These are phyloP conservation scores for Kokia cookei DNA, from an alignment of 441 rosid genomes.

Conservation along the genomic window DNA sequence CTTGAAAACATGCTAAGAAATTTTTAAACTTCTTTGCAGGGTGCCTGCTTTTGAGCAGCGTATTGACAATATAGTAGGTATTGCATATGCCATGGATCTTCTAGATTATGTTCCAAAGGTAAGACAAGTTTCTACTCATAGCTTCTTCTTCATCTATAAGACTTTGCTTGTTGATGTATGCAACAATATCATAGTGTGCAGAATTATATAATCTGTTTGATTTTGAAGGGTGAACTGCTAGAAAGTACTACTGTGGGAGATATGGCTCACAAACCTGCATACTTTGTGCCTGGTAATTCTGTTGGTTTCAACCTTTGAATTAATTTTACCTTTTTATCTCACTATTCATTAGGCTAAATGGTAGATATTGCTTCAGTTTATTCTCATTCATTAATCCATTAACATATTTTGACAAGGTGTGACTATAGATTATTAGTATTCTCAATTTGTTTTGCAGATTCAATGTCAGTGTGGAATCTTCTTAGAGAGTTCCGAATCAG, in stretches of 20 bases:
- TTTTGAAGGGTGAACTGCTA: slow-evolving; percentile 93
- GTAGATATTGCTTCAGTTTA: background rate
- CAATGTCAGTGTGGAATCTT: slow-evolving; percentile 99
- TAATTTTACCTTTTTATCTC: background rate
- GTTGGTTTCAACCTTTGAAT: background rate
- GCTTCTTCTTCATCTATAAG: slow-evolving; percentile 3
- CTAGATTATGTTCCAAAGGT: slow-evolving; percentile 95
- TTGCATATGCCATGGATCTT: slow-evolving; percentile 98
- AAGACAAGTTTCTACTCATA: slow-evolving; percentile 16
- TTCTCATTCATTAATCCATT: background rate
- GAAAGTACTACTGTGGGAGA: slow-evolving; percentile 82
- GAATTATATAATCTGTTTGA: slow-evolving; percentile 40
- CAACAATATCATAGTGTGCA: slow-evolving; percentile 35
- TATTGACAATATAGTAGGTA: slow-evolving; percentile 96
- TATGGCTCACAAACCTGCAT: slow-evolving; percentile 99
- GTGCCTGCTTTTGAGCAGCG: slow-evolving; percentile 99
- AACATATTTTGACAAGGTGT: background rate
- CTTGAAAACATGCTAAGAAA: slow-evolving; percentile 18
- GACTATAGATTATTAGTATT: background rate
- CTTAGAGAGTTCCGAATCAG: slow-evolving; percentile 98
- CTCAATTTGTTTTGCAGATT: slow-evolving; percentile 53
- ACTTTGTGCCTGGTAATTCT: slow-evolving; percentile 85
- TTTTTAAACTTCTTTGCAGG: slow-evolving; percentile 38
- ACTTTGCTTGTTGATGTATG: slow-evolving; percentile 24
- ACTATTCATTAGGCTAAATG: background rate